Conservation (phyloP, 768 basidiomycete genomes). For the Rhizopogon rudus region DNA sequence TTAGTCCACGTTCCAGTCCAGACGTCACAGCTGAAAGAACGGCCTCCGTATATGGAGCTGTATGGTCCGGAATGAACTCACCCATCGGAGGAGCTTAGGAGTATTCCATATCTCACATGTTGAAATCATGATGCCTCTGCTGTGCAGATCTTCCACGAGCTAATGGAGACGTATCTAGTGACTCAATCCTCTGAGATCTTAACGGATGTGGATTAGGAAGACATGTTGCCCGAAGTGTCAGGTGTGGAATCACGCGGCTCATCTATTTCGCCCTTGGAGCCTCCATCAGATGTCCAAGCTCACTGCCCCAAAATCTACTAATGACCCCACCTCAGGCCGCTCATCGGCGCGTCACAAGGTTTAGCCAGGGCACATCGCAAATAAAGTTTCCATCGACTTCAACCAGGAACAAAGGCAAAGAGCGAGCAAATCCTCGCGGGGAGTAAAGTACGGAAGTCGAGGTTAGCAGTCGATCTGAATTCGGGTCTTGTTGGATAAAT, state of each 20-base stretch:
- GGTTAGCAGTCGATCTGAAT: constrained; percentile 9
- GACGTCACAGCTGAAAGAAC: constrained; percentile 41
- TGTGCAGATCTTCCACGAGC: constrained; percentile 76
- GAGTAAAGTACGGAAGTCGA: constrained; percentile 3
- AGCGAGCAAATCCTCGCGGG: constrained; percentile 7
- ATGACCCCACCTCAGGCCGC: constrained; percentile 20
- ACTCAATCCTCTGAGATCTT: constrained; percentile 18
- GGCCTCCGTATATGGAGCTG: constrained; percentile 82
- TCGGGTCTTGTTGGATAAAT: background rate
- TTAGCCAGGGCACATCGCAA: background rate
- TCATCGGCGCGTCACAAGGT: background rate
- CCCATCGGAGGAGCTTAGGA: constrained; percentile 81
- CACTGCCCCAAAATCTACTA: background rate
- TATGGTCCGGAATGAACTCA: constrained; percentile 80
- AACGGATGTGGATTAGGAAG: constrained; percentile 19
- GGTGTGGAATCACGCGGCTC: constrained; percentile 4
- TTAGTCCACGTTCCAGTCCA: background rate
- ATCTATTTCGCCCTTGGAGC: constrained; percentile 1
- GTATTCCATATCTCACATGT: constrained; percentile 96
- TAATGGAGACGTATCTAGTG: constrained; percentile 75
- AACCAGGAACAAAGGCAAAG: constrained; percentile 22
- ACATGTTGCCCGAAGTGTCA: constrained; percentile 4
- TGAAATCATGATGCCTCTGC: constrained; percentile 90
- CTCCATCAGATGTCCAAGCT: background rate
- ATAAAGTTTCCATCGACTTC: constrained; percentile 10